Conservation (phyloP, 768 basidiomycete species). For the Dendrothele bispora region DNA sequence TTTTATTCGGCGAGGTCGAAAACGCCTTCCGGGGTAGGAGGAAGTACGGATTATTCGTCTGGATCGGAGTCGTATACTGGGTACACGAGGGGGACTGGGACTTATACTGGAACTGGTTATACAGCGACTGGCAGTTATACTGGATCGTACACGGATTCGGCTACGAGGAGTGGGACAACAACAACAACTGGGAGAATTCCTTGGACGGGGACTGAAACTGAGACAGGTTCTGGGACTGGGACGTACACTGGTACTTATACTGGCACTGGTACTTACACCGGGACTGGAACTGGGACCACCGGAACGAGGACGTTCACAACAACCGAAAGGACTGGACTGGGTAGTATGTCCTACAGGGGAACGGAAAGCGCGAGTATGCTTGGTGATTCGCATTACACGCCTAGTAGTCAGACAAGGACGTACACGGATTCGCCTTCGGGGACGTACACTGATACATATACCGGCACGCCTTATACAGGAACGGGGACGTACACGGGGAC, state of each 20-base stretch:
- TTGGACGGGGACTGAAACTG: not conserved
- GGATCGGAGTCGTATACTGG: constrained; percentile 8
- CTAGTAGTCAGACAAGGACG: not conserved
- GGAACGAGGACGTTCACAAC: constrained; percentile 40
- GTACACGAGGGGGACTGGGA: constrained; percentile 1
- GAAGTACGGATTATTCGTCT: constrained; percentile 8
- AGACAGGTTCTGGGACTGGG: constrained; percentile 1
- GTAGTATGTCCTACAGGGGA: constrained; percentile 13
- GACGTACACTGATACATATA: constrained; percentile 1
- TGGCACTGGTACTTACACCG: constrained; percentile 5
- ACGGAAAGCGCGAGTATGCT: constrained; percentile 25
- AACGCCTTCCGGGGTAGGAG: not conserved
- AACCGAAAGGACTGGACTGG: constrained; percentile 37
- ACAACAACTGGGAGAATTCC: not conserved
- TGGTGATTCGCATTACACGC: constrained; percentile 47
- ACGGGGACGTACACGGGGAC: constrained; percentile 3
- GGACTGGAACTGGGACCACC: constrained; percentile 17
- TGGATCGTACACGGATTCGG: not conserved
- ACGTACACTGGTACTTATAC: constrained; percentile 4
- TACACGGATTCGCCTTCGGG: constrained; percentile 7
- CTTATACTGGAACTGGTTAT: constrained; percentile 5
- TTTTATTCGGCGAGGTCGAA: too few species aligned
- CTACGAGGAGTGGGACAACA: not conserved
- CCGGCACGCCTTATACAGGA: constrained; percentile 7
- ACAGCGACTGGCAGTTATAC: constrained; percentile 5